These are phyloP conservation scores for Wickerhamomyces silvicola DNA, from an alignment of 805 yeast species.

Conservation along the genomic window DNA sequence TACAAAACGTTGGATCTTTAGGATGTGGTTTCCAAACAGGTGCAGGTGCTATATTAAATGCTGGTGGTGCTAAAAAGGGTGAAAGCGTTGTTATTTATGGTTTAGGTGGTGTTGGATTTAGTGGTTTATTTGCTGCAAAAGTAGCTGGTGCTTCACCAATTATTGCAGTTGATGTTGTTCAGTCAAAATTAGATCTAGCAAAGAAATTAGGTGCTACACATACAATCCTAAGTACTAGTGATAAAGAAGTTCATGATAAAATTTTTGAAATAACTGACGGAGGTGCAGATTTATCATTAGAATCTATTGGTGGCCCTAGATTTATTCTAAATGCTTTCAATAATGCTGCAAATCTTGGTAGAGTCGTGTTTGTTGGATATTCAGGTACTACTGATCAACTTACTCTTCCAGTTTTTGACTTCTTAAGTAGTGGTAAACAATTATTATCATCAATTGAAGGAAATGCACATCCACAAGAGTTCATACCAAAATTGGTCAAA, in stretches of 20 bases:
- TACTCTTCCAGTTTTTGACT: constrained; percentile 1
- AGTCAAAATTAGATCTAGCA: constrained; percentile 58
- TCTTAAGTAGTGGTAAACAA: constrained; percentile 1
- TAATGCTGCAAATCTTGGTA: constrained; percentile 3
- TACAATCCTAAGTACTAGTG: constrained; percentile 26
- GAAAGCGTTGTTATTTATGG: constrained; percentile 6
- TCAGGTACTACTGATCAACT: neutral
- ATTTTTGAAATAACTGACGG: constrained; percentile 7
- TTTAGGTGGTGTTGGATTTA: constrained; percentile 69
- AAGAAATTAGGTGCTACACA: constrained; percentile 59
- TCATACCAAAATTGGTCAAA: constrained; percentile 1
- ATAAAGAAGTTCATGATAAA: constrained; percentile 4
- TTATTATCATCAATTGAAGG: constrained; percentile 1
- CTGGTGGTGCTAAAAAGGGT: constrained; percentile 3
- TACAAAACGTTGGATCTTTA: constrained; percentile 3
- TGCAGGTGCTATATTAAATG: constrained; percentile 5
- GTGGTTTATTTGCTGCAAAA: constrained; percentile 64
- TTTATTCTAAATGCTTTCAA: constrained; percentile 3
- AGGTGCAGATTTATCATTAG: constrained; percentile 7
- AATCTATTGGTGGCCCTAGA: constrained; percentile 5
- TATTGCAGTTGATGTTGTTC: constrained; percentile 59
- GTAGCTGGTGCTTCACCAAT: constrained; percentile 70
- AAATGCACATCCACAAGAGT: constrained; percentile 1
- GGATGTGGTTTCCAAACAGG: constrained; percentile 11
- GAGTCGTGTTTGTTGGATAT: neutral